Evolutionary conservation across 768 basidiomycete genomes (phyloP).

Genomic region (Mycena vulgaris): DNA sequence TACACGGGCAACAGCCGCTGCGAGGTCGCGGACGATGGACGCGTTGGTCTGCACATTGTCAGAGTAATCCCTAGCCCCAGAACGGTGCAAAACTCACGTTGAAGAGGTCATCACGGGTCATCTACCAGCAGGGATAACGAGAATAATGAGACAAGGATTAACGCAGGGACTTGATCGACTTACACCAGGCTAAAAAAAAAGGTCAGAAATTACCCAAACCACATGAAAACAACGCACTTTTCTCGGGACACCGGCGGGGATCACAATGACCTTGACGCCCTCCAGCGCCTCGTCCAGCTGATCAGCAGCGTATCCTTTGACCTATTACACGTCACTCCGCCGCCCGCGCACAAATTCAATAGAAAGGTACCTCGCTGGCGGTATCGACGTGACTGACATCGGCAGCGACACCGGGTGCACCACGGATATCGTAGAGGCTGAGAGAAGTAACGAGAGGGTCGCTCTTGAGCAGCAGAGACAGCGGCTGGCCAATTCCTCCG

Average conservation of each 20-base stretch:
- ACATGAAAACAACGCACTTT: slow-evolving; percentile 73
- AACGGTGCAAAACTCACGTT: slow-evolving; percentile 72
- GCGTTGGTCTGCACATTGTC: slow-evolving; percentile 84
- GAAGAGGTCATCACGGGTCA: slow-evolving; percentile 98
- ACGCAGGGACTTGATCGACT: slow-evolving; percentile 53
- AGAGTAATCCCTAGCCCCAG: neutral
- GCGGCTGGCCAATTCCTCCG: slow-evolving; percentile 98
- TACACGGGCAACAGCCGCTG: slow-evolving; percentile 87
- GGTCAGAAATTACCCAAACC: slow-evolving; percentile 19
- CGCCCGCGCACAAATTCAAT: slow-evolving; percentile 29
- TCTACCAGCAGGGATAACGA: slow-evolving; percentile 59
- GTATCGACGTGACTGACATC: slow-evolving; percentile 97
- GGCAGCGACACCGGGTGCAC: slow-evolving; percentile 96
- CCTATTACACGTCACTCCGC: slow-evolving; percentile 53
- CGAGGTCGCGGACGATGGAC: slow-evolving; percentile 97
- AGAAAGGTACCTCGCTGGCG: slow-evolving; percentile 74
- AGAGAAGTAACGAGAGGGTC: slow-evolving; percentile 92
- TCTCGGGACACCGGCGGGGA: slow-evolving; percentile 98
- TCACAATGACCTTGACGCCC: slow-evolving; percentile 93
- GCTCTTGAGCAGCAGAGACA: slow-evolving; percentile 93
- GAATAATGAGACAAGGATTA: slow-evolving; percentile 43
- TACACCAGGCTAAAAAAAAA: slow-evolving; percentile 80
- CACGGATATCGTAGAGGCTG: slow-evolving; percentile 94
- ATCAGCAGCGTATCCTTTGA: slow-evolving; percentile 86
- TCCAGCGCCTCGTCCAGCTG: slow-evolving; percentile 92